These are phyloP conservation scores for Aspergillus awamori DNA, from an alignment of 2,329 filamentous ascomycete genomes.

Conservation along the genomic window DNA sequence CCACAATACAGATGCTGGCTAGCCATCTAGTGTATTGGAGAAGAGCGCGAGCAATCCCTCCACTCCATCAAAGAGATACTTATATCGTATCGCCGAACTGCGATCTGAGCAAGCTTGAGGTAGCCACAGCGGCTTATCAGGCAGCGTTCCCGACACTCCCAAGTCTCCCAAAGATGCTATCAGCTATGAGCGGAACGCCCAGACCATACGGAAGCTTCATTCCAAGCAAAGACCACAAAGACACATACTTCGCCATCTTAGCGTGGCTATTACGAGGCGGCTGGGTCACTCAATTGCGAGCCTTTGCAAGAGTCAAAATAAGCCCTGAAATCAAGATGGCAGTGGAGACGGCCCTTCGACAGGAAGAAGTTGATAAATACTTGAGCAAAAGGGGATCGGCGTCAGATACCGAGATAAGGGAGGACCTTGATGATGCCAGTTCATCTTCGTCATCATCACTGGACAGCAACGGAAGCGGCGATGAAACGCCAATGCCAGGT, in stretches of 20 bases:
- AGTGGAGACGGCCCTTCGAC: slow-evolving; percentile 71
- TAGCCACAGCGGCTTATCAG: slow-evolving; percentile 72
- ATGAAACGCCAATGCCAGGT: slow-evolving; percentile 40
- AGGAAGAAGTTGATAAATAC: slow-evolving; percentile 59
- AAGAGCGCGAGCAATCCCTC: slow-evolving; percentile 85
- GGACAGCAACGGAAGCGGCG: slow-evolving; percentile 42
- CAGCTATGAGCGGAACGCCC: slow-evolving; percentile 76
- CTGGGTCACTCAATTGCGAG: slow-evolving; percentile 91
- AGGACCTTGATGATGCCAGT: slow-evolving; percentile 29
- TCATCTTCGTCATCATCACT: slow-evolving; percentile 45
- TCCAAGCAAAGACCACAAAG: slow-evolving; percentile 83
- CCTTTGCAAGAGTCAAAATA: slow-evolving; percentile 86
- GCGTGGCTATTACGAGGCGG: slow-evolving; percentile 91
- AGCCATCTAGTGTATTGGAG: slow-evolving; percentile 97
- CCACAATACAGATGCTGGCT: slow-evolving; percentile 82
- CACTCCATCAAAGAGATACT: slow-evolving; percentile 83
- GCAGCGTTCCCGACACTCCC: slow-evolving; percentile 81
- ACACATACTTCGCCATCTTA: slow-evolving; percentile 84
- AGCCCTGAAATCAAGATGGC: slow-evolving; percentile 80
- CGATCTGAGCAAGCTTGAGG: slow-evolving; percentile 70
- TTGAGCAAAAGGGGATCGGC: slow-evolving; percentile 33
- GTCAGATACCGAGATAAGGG: slow-evolving; percentile 15
- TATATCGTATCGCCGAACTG: slow-evolving; percentile 93
- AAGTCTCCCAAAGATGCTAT: slow-evolving; percentile 82
- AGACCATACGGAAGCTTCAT: slow-evolving; percentile 81